Base-by-base conservation (phyloP, 352 stramenopile genomes). In the Globisporangium cylindrosporum region DNA sequence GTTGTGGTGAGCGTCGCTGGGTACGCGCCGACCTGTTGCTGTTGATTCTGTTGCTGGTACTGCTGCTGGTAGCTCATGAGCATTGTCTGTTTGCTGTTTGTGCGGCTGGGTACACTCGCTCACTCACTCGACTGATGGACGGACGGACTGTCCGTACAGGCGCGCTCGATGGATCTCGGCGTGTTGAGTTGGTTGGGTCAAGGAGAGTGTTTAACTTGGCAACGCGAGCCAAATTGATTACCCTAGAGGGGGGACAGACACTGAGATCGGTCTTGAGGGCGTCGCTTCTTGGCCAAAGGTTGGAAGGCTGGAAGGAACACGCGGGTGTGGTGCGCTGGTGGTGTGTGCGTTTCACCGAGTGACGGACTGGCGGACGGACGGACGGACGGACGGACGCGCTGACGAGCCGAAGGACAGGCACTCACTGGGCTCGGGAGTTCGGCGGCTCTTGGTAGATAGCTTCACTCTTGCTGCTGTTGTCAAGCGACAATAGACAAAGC, bases 61-160 rank as follows among this genome's bases (percentile, higher is more conserved):
- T 59, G 49, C 10, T 58, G n/a, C 29, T 67, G 49, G 51, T 53
- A n/a, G 51, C 62, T 67, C 62, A 61, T 67, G 62, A 67, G 62
- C 62, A 67, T 67, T 9, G 49, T 62, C 29, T 62, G 57, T 24
- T 46, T 8, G 5, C n/a, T 34, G 4, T 36, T 53, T 22, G 25
- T 22, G 56, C 32, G 27, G 9, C 12, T 29, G 24, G 49, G 49
- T 57, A 57, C 49, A 57, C 49, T 20, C 3, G n/a, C 27, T 32
- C 27, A 32, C 18, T 25, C 5, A 25, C 2, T 18, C 10, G 55
- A 41, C 32, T 15, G 55, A 36, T 4, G 32, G 62, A 62, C 34
- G 8, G 57, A 43, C 56, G 6, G 41, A 22, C 32, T 46, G 18
- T 25, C 22, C 25, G 58, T 18, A 25, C 43, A 32, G 43, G 41